Evolutionary conservation across 2,329 filamentous ascomycete genomes (phyloP).

Genomic region (Colletotrichum sp.): DNA sequence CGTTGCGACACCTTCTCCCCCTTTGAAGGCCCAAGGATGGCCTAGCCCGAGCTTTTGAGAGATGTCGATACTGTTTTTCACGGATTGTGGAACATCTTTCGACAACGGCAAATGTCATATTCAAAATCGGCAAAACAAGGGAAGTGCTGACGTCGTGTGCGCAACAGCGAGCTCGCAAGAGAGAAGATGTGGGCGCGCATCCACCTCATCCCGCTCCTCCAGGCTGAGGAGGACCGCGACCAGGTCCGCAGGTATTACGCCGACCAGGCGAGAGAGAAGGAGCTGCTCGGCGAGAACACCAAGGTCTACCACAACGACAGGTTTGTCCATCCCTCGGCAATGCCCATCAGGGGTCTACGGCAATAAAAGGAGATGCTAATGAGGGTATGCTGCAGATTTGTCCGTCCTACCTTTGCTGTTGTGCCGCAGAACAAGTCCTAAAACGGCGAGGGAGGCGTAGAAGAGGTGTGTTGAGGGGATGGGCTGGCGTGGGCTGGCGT

Average conservation of each 20-base stretch:
- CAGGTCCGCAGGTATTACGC: slow-evolving; percentile 86
- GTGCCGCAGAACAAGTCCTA: slow-evolving; percentile 68
- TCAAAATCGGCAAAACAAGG: not conserved
- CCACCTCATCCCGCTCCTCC: slow-evolving; percentile 89
- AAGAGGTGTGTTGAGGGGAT: not conserved
- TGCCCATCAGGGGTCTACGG: accelerated
- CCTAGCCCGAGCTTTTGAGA: accelerated
- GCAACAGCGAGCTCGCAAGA: slow-evolving; percentile 80
- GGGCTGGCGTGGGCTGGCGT: not conserved
- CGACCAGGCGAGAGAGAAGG: slow-evolving; percentile 88
- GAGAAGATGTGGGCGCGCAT: slow-evolving; percentile 99
- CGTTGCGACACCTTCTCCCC: slow-evolving; percentile 32
- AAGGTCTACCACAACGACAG: slow-evolving; percentile 89
- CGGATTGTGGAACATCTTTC: not conserved
- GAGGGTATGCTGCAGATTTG: slow-evolving; percentile 60
- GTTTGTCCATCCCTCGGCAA: slow-evolving; percentile 52
- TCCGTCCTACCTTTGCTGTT: slow-evolving; percentile 79
- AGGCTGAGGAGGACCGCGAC: slow-evolving; percentile 96
- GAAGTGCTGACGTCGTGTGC: not conserved
- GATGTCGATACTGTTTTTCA: not conserved
- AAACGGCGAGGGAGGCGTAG: not conserved
- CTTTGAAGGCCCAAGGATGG: accelerated
- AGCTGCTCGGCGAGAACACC: slow-evolving; percentile 81
- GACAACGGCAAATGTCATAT: accelerated
- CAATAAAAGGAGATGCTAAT: not conserved